phyloP scores from a whole-genome alignment of 805 yeast genomes.

The Scheffersomyces coipomensis region DNA sequence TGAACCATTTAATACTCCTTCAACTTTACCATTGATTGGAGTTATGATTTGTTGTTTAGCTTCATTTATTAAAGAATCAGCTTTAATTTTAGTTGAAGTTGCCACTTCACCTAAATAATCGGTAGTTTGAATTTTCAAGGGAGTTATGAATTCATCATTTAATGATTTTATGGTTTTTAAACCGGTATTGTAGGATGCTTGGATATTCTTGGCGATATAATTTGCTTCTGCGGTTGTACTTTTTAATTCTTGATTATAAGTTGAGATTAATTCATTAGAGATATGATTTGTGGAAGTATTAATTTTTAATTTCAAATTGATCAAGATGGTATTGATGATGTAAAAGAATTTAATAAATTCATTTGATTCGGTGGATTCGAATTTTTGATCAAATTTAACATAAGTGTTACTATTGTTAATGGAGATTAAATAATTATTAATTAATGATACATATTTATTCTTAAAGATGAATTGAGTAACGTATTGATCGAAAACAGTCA shows the following conservation, averaged over 20 bases:
- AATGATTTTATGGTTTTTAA: conserved; percentile 28
- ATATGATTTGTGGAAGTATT: conserved; percentile 7
- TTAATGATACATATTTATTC: background rate
- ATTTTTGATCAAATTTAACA: background rate
- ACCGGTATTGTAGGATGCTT: conserved; percentile 36
- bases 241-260: conserved; percentile 34
- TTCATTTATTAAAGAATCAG: conserved; percentile 25
- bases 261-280: conserved; percentile 26
- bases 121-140: conserved; percentile 38
- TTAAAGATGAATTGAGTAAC: background rate
- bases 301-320: background rate
- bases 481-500: conserved; percentile 2
- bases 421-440: background rate
- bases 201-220: conserved; percentile 29
- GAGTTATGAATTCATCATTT: conserved; percentile 36
- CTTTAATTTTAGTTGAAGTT: conserved; percentile 30
- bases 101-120: conserved; percentile 37
- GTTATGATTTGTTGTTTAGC: conserved; percentile 14
- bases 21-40: conserved; percentile 1
- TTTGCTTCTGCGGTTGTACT: conserved; percentile 17
- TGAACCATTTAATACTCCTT: conserved; percentile 10
- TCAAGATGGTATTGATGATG: background rate
- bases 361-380: conserved; percentile 17
- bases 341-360: conserved; percentile 10
- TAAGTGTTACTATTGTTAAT: background rate